phyloP scores from a whole-genome alignment of 306 rosid species.

The Cicer chorassanicum region DNA sequence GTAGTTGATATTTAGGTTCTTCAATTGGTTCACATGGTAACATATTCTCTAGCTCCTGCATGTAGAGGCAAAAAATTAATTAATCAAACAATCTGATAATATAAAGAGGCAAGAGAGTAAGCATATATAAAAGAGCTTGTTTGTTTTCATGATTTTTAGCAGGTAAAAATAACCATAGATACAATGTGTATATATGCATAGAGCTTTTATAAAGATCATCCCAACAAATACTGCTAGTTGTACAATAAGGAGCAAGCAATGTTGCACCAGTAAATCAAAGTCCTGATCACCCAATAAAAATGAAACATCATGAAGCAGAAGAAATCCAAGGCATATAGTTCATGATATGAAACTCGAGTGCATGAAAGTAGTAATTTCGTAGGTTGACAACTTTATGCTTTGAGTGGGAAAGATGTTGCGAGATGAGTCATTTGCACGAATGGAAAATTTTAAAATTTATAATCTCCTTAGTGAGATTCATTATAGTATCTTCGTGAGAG shows the following conservation, averaged over 20 bases:
- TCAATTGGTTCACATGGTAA: conserved; percentile 70
- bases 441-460: neutral
- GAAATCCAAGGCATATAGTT: conserved; percentile 19
- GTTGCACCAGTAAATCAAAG: conserved; percentile 10
- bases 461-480: conserved; percentile 7
- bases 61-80: conserved; percentile 25
- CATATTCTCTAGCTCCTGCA: conserved; percentile 85
- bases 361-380: conserved; percentile 12
- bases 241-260: neutral
- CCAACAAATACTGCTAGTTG: conserved; percentile 3
- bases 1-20: conserved; percentile 92
- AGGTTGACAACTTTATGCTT: neutral
- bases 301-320: neutral
- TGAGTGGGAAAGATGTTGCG: neutral
- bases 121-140: neutral
- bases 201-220: conserved; percentile 8
- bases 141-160: neutral
- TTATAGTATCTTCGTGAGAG: neutral
- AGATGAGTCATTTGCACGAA: neutral
- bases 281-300: neutral
- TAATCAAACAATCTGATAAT: neutral
- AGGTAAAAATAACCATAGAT: neutral
- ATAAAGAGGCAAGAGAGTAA: neutral
- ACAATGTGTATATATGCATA: neutral
- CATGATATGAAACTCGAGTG: neutral